Evolutionary conservation across 2,329 filamentous ascomycete genomes (phyloP).

Genomic region (Camillea tinctor): DNA sequence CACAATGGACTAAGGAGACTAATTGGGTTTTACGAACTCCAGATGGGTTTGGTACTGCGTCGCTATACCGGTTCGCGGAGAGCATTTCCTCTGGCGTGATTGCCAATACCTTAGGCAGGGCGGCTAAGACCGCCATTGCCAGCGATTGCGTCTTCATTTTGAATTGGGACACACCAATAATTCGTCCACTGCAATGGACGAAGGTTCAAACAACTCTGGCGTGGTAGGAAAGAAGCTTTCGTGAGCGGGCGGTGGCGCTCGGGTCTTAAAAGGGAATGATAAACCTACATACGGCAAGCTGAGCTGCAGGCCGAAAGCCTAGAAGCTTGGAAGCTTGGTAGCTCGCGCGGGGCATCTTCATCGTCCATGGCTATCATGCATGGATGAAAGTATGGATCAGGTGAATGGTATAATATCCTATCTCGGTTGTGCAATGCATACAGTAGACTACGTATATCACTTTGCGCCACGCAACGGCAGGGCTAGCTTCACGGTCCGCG

Average conservation of each 20-base stretch:
- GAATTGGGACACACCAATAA: neutral
- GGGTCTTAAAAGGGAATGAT: neutral
- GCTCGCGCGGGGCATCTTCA: neutral
- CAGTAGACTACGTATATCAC: neutral
- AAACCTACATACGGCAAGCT: neutral
- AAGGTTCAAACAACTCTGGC: neutral
- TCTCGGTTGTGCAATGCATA: neutral
- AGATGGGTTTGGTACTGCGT: conserved; percentile 32
- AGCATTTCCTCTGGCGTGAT: conserved; percentile 34
- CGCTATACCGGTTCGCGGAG: conserved; percentile 33
- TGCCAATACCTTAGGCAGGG: conserved; percentile 27
- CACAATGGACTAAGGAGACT: neutral
- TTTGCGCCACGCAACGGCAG: neutral
- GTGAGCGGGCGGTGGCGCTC: neutral
- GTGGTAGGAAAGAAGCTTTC: neutral
- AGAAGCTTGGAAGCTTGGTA: neutral
- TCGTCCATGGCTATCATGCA: neutral
- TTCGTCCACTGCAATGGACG: neutral
- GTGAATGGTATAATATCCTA: neutral
- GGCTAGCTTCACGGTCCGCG: neutral
- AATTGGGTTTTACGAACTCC: conserved; percentile 25
- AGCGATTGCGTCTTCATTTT: conserved; percentile 29
- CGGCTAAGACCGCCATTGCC: conserved; percentile 25
- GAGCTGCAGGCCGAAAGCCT: neutral
- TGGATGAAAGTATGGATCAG: neutral